Conservation (phyloP, 768 basidiomycete genomes). For the Calocybe cyanea region DNA sequence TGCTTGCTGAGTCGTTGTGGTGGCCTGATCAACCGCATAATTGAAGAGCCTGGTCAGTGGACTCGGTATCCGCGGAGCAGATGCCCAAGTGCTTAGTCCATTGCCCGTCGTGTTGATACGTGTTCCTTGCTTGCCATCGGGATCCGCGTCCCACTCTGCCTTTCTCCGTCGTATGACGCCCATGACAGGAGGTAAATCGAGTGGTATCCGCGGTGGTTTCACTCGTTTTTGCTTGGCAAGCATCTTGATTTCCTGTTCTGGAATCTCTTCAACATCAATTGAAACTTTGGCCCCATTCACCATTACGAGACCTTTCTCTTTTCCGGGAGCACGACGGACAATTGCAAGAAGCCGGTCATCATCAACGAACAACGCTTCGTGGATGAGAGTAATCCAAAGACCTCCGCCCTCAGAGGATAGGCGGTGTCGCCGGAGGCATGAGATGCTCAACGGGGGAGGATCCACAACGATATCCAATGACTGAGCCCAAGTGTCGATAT, state of each 20-base stretch:
- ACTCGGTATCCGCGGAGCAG: constrained; percentile 64
- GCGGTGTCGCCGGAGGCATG: constrained; percentile 82
- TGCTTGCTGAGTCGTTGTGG: constrained; percentile 70
- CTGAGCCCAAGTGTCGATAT: constrained; percentile 83
- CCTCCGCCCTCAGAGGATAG: constrained; percentile 88
- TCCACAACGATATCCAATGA: constrained; percentile 88
- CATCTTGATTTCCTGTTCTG: constrained; percentile 81
- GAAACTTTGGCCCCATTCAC: constrained; percentile 83
- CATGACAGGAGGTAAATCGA: constrained; percentile 89
- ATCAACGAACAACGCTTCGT: constrained; percentile 74
- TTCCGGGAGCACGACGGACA: constrained; percentile 70
- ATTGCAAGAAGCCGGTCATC: constrained; percentile 75
- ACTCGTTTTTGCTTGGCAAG: constrained; percentile 82
- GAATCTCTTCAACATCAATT: constrained; percentile 87
- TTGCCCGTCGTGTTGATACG: constrained; percentile 15
- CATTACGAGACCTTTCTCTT: constrained; percentile 80
- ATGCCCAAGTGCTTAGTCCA: constrained; percentile 38
- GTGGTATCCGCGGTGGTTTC: constrained; percentile 80
- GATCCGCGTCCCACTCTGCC: constrained; percentile 68
- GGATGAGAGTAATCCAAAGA: constrained; percentile 88
- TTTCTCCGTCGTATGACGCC: constrained; percentile 63
- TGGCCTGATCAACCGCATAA: constrained; percentile 72
- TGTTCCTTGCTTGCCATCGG: constrained; percentile 22
- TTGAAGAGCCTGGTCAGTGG: constrained; percentile 70
- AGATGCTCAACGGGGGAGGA: constrained; percentile 82